phyloP scores from a whole-genome alignment of 2,329 filamentous ascomycete species.

The Colletotrichum phormii region DNA sequence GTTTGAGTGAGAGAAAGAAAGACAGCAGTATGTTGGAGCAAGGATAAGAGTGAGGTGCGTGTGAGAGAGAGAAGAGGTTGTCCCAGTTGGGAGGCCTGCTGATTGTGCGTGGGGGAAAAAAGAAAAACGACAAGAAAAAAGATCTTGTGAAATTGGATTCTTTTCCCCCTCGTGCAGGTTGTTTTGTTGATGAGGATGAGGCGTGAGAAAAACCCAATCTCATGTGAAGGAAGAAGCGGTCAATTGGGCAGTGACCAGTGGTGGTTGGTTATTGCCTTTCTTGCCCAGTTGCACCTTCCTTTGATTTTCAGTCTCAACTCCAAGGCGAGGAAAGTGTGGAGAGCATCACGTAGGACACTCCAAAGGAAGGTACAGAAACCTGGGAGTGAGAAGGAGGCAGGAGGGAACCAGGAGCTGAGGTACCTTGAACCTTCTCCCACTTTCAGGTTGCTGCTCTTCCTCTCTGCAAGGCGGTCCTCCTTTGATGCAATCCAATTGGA shows the following conservation, averaged over 20 bases:
- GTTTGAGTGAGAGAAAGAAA: conserved; percentile 14
- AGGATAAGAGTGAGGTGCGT: not conserved
- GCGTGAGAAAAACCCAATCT: not conserved
- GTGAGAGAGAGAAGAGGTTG: conserved; percentile 13
- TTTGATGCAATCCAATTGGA: not conserved
- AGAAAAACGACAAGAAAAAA: conserved; percentile 22
- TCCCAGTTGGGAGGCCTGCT: not conserved
- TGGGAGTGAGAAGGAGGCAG: not conserved
- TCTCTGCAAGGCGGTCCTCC: not conserved
- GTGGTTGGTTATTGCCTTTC: not conserved
- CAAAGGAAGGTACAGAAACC: conserved; percentile 1
- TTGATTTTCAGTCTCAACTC: conserved; percentile 16
- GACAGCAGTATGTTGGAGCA: not conserved
- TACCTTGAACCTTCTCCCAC: not conserved
- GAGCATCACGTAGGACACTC: conserved; percentile 30
- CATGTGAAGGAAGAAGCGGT: conserved; percentile 12
- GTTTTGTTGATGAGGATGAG: not conserved
- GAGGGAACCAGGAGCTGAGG: not conserved
- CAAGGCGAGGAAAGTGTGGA: conserved; percentile 2
- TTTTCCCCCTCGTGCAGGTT: conserved; percentile 2
- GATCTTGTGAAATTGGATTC: not conserved
- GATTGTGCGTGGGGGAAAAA: not conserved
- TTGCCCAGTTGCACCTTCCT: conserved; percentile 12
- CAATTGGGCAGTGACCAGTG: conserved; percentile 19
- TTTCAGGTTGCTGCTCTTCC: conserved; percentile 2